These are phyloP conservation scores for Cystobasidium sp. DNA, from an alignment of 1,284 basidiomycete species.

Conservation along the genomic window DNA sequence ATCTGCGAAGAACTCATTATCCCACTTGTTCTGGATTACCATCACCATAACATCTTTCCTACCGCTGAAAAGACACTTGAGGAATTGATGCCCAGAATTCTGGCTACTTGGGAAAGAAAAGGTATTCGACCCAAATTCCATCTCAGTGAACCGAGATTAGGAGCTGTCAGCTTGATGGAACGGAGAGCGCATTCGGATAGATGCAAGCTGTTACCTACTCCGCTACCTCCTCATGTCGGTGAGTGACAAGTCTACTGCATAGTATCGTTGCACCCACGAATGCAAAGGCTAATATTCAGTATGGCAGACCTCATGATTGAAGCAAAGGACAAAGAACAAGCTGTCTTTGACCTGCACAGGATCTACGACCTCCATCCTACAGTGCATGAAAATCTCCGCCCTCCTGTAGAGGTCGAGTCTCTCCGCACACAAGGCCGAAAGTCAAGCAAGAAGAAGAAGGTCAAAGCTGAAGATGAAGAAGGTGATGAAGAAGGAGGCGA, in stretches of 20 bases:
- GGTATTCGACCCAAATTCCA: conserved; percentile 85
- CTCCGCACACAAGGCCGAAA: conserved; percentile 57
- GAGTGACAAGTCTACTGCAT: conserved; percentile 46
- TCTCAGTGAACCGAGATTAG: conserved; percentile 76
- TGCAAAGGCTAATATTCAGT: no score
- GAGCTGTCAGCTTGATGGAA: conserved; percentile 78
- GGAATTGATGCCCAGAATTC: conserved; percentile 71
- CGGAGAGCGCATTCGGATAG: conserved; percentile 81
- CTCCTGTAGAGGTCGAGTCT: conserved; percentile 58
- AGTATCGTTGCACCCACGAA: no score
- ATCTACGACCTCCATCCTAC: conserved; percentile 74
- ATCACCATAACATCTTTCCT: conserved; percentile 74
- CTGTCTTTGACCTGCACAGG: conserved; percentile 80
- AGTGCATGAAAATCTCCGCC: conserved; percentile 60
- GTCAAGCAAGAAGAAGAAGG: conserved; percentile 56
- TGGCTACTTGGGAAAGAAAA: conserved; percentile 73
- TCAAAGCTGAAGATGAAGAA: conserved; percentile 49
- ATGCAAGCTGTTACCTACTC: conserved; percentile 68
- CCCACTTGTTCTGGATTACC: conserved; percentile 79
- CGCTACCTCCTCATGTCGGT: conserved; percentile 57
- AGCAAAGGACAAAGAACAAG: conserved; percentile 90
- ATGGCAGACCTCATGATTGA: conserved; percentile 94
- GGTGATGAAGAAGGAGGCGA: conserved; percentile 50
- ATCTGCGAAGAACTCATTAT: conserved; percentile 70
- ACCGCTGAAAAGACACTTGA: conserved; percentile 63